These are phyloP conservation scores for Kurtzmaniella quercitrusa DNA, from an alignment of 1,139 yeast species.

Conservation along the genomic window DNA sequence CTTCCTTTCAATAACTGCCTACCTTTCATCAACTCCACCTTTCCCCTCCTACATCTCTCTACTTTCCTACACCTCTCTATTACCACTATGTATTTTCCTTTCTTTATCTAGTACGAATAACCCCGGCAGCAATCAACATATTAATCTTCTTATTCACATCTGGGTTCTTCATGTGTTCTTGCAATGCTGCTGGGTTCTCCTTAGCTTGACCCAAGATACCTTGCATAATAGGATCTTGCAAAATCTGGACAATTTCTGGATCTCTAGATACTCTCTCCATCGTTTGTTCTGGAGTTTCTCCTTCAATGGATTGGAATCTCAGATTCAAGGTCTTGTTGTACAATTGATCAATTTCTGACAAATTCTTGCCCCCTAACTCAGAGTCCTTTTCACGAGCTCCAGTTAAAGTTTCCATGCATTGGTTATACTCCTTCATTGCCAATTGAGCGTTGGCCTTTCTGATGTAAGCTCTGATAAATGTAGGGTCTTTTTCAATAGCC, in stretches of 20 bases:
- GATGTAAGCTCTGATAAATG: slow-evolving; percentile 89
- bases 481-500: slow-evolving; percentile 86
- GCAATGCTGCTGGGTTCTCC: slow-evolving; percentile 93
- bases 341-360: slow-evolving; percentile 78
- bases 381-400: slow-evolving; percentile 73
- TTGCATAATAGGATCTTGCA: slow-evolving; percentile 97
- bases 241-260: slow-evolving; percentile 86
- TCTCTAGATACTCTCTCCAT: slow-evolving; percentile 87
- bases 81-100: neutral
- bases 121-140: slow-evolving; percentile 92
- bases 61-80: neutral
- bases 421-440: slow-evolving; percentile 83
- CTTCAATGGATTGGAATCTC: slow-evolving; percentile 76
- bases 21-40: too few species aligned
- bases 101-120: slow-evolving; percentile 79
- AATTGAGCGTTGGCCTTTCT: slow-evolving; percentile 95
- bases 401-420: slow-evolving; percentile 77
- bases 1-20: too few species aligned
- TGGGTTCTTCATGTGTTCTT: slow-evolving; percentile 97
- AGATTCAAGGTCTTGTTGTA: slow-evolving; percentile 72
- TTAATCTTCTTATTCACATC: slow-evolving; percentile 86
- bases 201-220: slow-evolving; percentile 91
- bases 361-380: slow-evolving; percentile 56
- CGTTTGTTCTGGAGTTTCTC: slow-evolving; percentile 94
- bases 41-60: too few species aligned